Conservation (phyloP, 495 filamentous ascomycete genomes). For the Geopyxis carbonaria region DNA sequence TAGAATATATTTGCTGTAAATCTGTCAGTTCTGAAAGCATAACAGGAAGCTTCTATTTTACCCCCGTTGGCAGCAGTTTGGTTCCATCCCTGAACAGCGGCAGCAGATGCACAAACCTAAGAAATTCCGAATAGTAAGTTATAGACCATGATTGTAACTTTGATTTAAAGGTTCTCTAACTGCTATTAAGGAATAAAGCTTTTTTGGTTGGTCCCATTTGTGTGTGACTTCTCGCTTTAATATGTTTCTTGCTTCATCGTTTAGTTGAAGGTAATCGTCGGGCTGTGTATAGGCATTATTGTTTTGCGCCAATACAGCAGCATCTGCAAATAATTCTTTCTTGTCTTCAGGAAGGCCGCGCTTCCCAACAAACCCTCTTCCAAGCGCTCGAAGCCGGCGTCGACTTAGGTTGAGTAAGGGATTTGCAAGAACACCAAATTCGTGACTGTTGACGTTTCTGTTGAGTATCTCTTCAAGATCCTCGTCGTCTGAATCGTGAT, state of each 20-base stretch:
- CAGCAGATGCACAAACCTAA: conserved; percentile 43
- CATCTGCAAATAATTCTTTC: background rate
- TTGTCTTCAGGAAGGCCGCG: background rate
- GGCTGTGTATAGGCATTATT: background rate
- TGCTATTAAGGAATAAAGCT: conserved; percentile 48
- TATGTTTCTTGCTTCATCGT: conserved; percentile 24
- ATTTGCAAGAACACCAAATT: conserved; percentile 1
- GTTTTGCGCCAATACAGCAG: background rate
- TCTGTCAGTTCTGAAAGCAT: conserved; percentile 46
- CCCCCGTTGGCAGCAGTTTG: conserved; percentile 21
- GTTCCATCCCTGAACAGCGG: conserved; percentile 49
- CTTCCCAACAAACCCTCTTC: background rate
- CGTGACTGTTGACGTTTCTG: background rate
- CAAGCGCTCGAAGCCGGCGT: background rate
- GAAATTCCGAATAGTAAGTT: too few relatives aligned
- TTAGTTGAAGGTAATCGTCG: background rate
- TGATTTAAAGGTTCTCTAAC: too few relatives aligned
- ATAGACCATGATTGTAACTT: too few relatives aligned
- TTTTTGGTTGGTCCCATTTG: conserved; percentile 52
- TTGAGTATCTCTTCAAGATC: background rate
- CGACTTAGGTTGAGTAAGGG: background rate
- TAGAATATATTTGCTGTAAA: conserved; percentile 45
- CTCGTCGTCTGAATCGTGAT: too few relatives aligned
- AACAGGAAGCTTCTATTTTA: conserved; percentile 12
- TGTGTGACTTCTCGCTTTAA: conserved; percentile 43